Conservation (phyloP, 2,329 filamentous ascomycete species). For the Ophiostoma novo-ulmi region DNA sequence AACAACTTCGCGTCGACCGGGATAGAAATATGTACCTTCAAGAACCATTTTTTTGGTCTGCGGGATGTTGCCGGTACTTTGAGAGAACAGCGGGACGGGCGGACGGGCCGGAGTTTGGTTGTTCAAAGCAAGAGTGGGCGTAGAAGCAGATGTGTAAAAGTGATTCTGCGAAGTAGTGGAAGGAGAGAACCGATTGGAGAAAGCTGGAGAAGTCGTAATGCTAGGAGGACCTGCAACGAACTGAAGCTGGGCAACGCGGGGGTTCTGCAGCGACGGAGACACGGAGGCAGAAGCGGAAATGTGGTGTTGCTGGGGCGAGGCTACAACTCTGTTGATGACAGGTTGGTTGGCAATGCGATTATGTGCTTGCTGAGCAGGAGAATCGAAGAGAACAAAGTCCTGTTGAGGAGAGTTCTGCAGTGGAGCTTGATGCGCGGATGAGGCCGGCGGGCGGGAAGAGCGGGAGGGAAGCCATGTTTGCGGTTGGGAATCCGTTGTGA, state of each 20-base stretch:
- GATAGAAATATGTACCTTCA: slow-evolving; percentile 44
- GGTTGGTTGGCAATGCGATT: slow-evolving; percentile 40
- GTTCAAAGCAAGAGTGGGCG: slow-evolving; percentile 54
- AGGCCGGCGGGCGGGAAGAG: slow-evolving; percentile 58
- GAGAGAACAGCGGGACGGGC: slow-evolving; percentile 66
- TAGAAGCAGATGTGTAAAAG: slow-evolving; percentile 63
- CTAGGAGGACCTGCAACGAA: slow-evolving; percentile 45
- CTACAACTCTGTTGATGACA: slow-evolving; percentile 39
- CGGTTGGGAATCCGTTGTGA: slow-evolving; percentile 73
- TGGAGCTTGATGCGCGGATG: slow-evolving; percentile 53
- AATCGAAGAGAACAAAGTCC: slow-evolving; percentile 76
- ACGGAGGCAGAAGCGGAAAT: slow-evolving; percentile 36
- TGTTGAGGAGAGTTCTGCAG: slow-evolving; percentile 48
- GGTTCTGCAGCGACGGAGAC: slow-evolving; percentile 48
- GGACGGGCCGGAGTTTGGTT: slow-evolving; percentile 48
- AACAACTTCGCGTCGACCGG: slow-evolving; percentile 23
- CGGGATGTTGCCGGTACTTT: slow-evolving; percentile 40
- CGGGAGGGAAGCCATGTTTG: slow-evolving; percentile 76
- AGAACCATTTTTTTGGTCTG: slow-evolving; percentile 47
- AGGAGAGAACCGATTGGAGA: slow-evolving; percentile 55
- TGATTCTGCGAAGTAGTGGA: slow-evolving; percentile 45
- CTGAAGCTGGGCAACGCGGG: slow-evolving; percentile 56
- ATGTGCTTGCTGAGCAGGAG: slow-evolving; percentile 42
- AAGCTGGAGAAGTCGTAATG: slow-evolving; percentile 47
- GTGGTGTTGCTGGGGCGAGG: slow-evolving; percentile 32